Evolutionary conservation across 2,329 filamentous ascomycete species (phyloP).

Genomic region (Seiridium unicorne): DNA sequence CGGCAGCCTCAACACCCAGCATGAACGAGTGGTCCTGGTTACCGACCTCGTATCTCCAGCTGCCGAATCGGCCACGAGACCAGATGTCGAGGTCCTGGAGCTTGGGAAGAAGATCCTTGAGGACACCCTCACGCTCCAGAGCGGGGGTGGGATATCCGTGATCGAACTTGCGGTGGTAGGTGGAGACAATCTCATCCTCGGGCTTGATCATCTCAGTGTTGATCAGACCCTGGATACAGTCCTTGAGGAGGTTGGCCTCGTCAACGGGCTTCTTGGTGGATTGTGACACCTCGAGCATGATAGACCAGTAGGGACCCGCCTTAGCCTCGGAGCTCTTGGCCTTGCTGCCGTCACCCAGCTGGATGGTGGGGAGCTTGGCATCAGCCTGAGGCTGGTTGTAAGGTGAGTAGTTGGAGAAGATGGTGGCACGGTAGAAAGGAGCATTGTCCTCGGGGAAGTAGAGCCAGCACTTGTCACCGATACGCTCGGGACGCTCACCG

Average conservation of each 20-base stretch:
- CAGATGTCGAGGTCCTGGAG: constrained; percentile 89
- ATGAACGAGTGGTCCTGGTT: constrained; percentile 99
- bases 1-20: constrained; percentile 90
- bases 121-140: constrained; percentile 91
- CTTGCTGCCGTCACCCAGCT: constrained; percentile 83
- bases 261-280: constrained; percentile 94
- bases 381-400: constrained; percentile 89
- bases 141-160: constrained; percentile 97
- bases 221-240: constrained; percentile 93
- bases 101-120: constrained; percentile 89
- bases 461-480: constrained; percentile 99
- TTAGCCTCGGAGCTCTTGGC: constrained; percentile 69
- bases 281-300: constrained; percentile 98
- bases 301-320: constrained; percentile 97
- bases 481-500: constrained; percentile 86
- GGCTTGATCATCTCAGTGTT: constrained; percentile 96
- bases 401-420: constrained; percentile 99
- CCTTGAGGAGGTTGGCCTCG: constrained; percentile 76
- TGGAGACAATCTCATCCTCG: constrained; percentile 92
- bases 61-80: constrained; percentile 94
- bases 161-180: constrained; percentile 96
- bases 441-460: constrained; percentile 99
- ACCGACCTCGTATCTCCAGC: constrained; percentile 93
- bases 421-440: constrained; percentile 98
- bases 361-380: constrained; percentile 81